These are phyloP conservation scores for Helicocarpus griseus DNA, from an alignment of 2,329 filamentous ascomycete genomes.

Conservation along the genomic window DNA sequence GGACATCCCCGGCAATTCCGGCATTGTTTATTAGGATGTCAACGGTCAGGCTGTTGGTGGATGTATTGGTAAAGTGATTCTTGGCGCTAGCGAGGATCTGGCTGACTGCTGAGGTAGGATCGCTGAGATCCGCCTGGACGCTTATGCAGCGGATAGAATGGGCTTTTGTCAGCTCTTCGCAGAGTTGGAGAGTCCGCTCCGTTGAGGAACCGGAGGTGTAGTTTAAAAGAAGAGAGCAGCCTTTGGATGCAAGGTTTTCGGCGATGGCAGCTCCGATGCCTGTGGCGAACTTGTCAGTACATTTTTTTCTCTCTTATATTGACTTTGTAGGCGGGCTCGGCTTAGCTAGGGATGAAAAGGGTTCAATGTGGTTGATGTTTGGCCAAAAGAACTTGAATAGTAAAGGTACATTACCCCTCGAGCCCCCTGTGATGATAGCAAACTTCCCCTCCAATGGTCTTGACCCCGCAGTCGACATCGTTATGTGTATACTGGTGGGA, in stretches of 20 bases:
- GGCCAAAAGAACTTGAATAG: constrained; percentile 3
- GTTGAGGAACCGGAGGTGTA: constrained; percentile 58
- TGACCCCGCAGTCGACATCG: neutral
- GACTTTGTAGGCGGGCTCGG: neutral
- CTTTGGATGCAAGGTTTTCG: constrained; percentile 63
- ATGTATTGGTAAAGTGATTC: constrained; percentile 43
- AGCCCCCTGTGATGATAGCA: constrained; percentile 69
- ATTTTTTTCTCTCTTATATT: constrained; percentile 4
- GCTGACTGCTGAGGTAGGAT: constrained; percentile 47
- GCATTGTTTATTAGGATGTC: constrained; percentile 88
- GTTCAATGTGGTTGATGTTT: neutral
- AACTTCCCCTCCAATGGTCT: constrained; percentile 58
- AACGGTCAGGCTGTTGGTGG: constrained; percentile 49
- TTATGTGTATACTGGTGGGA: neutral
- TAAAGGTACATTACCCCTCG: constrained; percentile 52
- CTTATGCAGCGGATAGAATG: constrained; percentile 52
- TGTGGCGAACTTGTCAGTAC: constrained; percentile 27
- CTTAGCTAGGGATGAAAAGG: neutral
- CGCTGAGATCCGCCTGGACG: constrained; percentile 63
- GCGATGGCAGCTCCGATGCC: constrained; percentile 66
- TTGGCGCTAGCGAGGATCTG: constrained; percentile 50
- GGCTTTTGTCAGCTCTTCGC: constrained; percentile 43
- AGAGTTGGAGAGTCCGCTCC: constrained; percentile 44
- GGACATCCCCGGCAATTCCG: constrained; percentile 45
- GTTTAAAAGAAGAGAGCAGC: constrained; percentile 58